Conservation (phyloP, 2,329 filamentous ascomycete genomes). For the Colletotrichum truncatum region DNA sequence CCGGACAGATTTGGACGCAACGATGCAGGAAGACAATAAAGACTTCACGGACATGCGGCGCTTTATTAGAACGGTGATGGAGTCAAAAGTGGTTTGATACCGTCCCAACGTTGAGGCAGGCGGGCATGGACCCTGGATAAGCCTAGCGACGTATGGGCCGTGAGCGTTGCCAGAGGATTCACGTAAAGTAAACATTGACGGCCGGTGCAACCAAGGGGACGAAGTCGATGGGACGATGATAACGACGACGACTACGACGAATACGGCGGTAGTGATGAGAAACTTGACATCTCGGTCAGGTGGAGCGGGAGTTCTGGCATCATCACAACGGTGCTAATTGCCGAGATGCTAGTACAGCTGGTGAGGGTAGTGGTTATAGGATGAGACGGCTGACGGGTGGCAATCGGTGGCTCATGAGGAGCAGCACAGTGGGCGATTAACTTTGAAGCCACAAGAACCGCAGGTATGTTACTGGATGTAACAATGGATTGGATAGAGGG, state of each 20-base stretch:
- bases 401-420: background rate
- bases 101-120: background rate
- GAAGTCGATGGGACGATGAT: background rate
- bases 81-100: constrained; percentile 56
- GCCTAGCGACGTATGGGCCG: constrained; percentile 2
- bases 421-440: background rate
- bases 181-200: background rate
- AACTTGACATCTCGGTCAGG: background rate
- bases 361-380: background rate
- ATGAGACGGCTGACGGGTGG: constrained; percentile 2
- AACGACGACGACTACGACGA: background rate
- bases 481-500: background rate
- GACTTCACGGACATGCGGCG: constrained; percentile 61
- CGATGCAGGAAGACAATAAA: constrained; percentile 54
- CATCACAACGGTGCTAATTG: background rate
- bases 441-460: background rate
- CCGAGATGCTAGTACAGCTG: background rate
- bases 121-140: constrained; percentile 1
- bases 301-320: background rate
- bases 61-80: constrained; percentile 70
- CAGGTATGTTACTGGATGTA: background rate
- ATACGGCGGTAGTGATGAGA: background rate
- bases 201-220: background rate
- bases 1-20: constrained; percentile 50
- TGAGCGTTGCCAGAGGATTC: background rate